These are phyloP conservation scores for Phaeophleospora eucalypticola DNA, from an alignment of 2,329 filamentous ascomycete species.

Conservation along the genomic window DNA sequence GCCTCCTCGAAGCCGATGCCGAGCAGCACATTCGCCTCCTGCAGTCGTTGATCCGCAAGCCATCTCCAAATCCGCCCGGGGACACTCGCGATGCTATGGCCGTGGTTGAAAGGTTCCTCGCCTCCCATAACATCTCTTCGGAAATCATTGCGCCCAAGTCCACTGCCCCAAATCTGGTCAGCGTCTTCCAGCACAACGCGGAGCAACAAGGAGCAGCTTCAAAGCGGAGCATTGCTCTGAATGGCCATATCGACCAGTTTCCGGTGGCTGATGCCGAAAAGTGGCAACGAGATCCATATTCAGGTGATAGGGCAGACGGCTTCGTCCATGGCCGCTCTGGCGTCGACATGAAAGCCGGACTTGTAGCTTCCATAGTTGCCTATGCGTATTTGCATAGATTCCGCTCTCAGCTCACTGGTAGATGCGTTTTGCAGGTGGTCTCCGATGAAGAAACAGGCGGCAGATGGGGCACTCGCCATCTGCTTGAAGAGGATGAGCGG, in stretches of 20 bases:
- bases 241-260: conserved; percentile 44
- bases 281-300: conserved; percentile 39
- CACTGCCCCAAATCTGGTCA: conserved; percentile 35
- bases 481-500: conserved; percentile 31
- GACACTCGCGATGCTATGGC: conserved; percentile 35
- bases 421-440: conserved; percentile 31
- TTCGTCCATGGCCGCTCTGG: conserved; percentile 37
- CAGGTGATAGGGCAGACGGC: conserved; percentile 33
- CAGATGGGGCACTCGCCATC: conserved; percentile 35
- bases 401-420: conserved; percentile 13
- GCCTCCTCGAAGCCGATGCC: conserved; percentile 25
- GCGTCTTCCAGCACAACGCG: conserved; percentile 28
- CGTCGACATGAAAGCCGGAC: conserved; percentile 46
- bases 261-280: conserved; percentile 33
- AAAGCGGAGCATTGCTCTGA: conserved; percentile 36
- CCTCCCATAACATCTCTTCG: conserved; percentile 19
- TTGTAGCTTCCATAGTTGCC: conserved; percentile 39
- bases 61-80: conserved; percentile 39
- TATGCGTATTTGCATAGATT: conserved; percentile 32
- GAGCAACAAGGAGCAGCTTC: conserved; percentile 5
- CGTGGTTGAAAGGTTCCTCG: conserved; percentile 23
- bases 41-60: conserved; percentile 33
- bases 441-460: conserved; percentile 42
- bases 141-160: conserved; percentile 31
- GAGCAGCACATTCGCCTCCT: conserved; percentile 31